phyloP scores from a whole-genome alignment of 108 stramenopile species.

The Ochromonas danica region DNA sequence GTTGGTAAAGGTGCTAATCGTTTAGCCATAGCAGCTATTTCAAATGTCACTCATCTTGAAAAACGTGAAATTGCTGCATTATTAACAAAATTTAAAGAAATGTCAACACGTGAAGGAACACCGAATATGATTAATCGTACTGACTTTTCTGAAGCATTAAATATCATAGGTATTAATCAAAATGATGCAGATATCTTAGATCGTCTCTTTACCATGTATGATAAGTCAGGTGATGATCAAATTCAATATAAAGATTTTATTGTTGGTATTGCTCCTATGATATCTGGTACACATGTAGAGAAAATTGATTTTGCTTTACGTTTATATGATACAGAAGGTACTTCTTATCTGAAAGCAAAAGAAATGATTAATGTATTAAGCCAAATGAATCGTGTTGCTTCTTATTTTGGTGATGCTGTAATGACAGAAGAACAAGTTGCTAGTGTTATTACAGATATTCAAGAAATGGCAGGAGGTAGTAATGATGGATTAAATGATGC shows the following conservation, averaged over 20 bases:
- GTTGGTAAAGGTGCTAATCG: slow-evolving; percentile 54
- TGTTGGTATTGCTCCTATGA: slow-evolving; percentile 50
- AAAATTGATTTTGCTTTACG: slow-evolving; percentile 48
- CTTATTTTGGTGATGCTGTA: slow-evolving; percentile 58
- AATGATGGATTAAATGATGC: slow-evolving; percentile 29
- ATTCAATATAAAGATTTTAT: slow-evolving; percentile 52
- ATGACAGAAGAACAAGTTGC: slow-evolving; percentile 44
- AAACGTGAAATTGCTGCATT: slow-evolving; percentile 46
- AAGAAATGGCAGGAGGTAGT: slow-evolving; percentile 29
- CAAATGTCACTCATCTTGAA: slow-evolving; percentile 54
- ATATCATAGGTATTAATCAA: slow-evolving; percentile 44
- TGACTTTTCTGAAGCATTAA: slow-evolving; percentile 48
- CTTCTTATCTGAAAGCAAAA: slow-evolving; percentile 41
- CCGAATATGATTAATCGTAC: slow-evolving; percentile 48
- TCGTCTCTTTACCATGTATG: slow-evolving; percentile 53
- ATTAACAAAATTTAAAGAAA: slow-evolving; percentile 49
- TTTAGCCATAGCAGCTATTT: slow-evolving; percentile 57
- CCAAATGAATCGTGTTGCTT: slow-evolving; percentile 54
- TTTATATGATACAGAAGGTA: slow-evolving; percentile 41
- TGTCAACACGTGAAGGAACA: slow-evolving; percentile 46
- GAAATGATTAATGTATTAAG: slow-evolving; percentile 51
- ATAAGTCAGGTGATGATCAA: slow-evolving; percentile 54
- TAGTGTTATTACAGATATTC: slow-evolving; percentile 47
- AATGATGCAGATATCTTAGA: slow-evolving; percentile 51
- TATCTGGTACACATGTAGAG: slow-evolving; percentile 41